Evolutionary conservation across 805 yeast genomes (phyloP), one percentile per base, ranked within the genome.

Genomic region (Schwanniomyces polymorphus): DNA sequence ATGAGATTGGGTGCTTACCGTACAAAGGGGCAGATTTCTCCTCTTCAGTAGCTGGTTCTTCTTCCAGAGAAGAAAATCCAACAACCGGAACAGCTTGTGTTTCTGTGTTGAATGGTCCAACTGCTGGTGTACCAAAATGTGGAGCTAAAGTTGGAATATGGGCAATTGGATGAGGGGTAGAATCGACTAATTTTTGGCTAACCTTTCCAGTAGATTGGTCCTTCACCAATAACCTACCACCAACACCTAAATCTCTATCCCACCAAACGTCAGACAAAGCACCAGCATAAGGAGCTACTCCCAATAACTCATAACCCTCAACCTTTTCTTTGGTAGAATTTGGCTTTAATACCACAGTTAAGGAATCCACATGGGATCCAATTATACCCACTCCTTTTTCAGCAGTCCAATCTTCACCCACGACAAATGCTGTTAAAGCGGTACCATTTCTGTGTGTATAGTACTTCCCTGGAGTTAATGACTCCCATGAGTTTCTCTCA

Each of bases 401-500:
- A 1, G 69, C 67, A 14, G 47, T 49, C 78, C 78, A 73, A 14
- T 64, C 56, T 4, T 58, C 63, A 4, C 78, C 78, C 4, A 68
- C 55, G 3, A 61, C 53, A 47, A 70, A 73, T 1, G 76, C 76
- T n/a, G 64, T 65, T 27, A 72, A 45, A 1, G 72, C 43, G 39
- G 59, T 59, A 35, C 65, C 75, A 39, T 62, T 70, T 48, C 68
- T 57, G 14, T 59, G 47, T 10, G 70, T 63, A 64, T 70, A 88
- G 65, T 81, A 85, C 57, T 79, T 75, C 42, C 88, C 87, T 10
- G 80, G 72, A 11, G 71, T 68, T 28, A 72, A 46, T 8, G 53
- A 45, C 34, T 62, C 63, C 87, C 87, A 82, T 25, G 74, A 53
- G 28, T 71, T 76, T 59, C 82, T 83, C 65, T 90, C 96, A 44